phyloP scores from a whole-genome alignment of 345 rosid species.

The Hypericum perforatum region DNA sequence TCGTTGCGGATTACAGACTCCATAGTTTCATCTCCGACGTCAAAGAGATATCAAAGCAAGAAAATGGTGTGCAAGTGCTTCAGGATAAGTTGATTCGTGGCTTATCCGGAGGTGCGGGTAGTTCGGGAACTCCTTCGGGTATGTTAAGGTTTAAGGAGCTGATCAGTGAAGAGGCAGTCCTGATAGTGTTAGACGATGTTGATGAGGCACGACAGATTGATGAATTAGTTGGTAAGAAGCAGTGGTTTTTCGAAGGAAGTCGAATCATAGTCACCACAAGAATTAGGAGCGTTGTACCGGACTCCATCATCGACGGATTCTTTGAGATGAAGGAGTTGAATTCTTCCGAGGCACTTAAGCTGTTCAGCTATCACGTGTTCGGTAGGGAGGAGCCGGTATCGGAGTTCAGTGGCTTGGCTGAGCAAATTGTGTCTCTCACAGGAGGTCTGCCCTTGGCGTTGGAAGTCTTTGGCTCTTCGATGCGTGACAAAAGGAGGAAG shows the following conservation, averaged over 20 bases:
- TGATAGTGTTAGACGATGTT: constrained; percentile 56
- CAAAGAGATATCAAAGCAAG: too few relatives aligned
- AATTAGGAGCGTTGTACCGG: constrained; percentile 25
- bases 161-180: constrained; percentile 21
- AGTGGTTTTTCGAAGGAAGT: constrained; percentile 42
- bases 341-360: constrained; percentile 25
- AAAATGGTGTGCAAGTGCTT: too few relatives aligned
- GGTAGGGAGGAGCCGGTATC: constrained; percentile 38
- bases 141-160: constrained; percentile 11
- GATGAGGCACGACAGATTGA: constrained; percentile 28
- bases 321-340: constrained; percentile 46
- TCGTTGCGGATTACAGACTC: too few relatives aligned
- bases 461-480: constrained; percentile 61
- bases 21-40: too few relatives aligned
- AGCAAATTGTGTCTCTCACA: constrained; percentile 31
- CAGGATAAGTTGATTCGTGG: too few relatives aligned
- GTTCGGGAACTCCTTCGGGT: constrained; percentile 10
- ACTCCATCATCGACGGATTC: constrained; percentile 12
- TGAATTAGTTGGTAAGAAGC: constrained; percentile 33
- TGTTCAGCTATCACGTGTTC: constrained; percentile 56
- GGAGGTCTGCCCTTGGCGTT: constrained; percentile 57
- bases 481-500: constrained; percentile 35
- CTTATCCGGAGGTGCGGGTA: too few relatives aligned
- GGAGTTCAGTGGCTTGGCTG: constrained; percentile 18
- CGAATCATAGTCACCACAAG: constrained; percentile 55